Percentiles rank a stretch among this genome's conserved stretches.
Evolutionary conservation across 2,329 filamentous ascomycete genomes (phyloP).

Genomic region (Corynespora cassiicola): DNA sequence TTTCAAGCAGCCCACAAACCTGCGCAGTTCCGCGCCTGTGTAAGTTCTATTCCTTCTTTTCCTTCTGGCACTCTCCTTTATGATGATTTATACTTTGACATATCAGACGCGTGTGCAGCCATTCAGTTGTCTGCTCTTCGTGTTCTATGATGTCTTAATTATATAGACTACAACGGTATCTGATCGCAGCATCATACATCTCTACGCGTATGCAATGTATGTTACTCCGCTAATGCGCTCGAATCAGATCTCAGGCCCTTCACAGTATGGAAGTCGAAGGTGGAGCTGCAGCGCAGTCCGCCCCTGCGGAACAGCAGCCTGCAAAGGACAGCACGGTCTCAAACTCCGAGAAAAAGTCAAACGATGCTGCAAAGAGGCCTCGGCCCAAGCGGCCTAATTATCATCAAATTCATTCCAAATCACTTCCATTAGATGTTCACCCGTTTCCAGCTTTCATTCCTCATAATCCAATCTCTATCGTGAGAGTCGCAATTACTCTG

Average conservation of each 20-base stretch:
- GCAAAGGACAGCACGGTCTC: too few relatives aligned
- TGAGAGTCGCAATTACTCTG: constrained; percentile 81
- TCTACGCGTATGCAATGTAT: too few relatives aligned
- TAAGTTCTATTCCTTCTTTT: neutral
- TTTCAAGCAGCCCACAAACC: neutral
- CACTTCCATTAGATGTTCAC: constrained; percentile 80
- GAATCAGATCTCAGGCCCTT: too few relatives aligned
- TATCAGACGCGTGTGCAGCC: constrained; percentile 30
- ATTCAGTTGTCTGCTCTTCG: constrained; percentile 40
- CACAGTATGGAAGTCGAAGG: too few relatives aligned
- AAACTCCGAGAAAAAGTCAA: constrained; percentile 21
- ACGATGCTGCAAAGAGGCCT: constrained; percentile 28
- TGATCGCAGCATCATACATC: too few relatives aligned
- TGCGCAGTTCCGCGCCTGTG: too few relatives aligned
- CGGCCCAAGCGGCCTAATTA: constrained; percentile 60
- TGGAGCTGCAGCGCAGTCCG: constrained; percentile 9
- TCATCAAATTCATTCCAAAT: constrained; percentile 79
- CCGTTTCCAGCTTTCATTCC: constrained; percentile 89
- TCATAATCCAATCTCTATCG: constrained; percentile 86
- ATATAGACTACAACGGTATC: constrained; percentile 50
- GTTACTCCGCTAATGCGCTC: too few relatives aligned
- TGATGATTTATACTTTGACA: constrained; percentile 35
- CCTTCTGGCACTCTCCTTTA: constrained; percentile 7
- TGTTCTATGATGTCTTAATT: constrained; percentile 39
- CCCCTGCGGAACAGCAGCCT: neutral